phyloP scores from a whole-genome alignment of 805 yeast genomes.

The Ogataea paraovalis region DNA sequence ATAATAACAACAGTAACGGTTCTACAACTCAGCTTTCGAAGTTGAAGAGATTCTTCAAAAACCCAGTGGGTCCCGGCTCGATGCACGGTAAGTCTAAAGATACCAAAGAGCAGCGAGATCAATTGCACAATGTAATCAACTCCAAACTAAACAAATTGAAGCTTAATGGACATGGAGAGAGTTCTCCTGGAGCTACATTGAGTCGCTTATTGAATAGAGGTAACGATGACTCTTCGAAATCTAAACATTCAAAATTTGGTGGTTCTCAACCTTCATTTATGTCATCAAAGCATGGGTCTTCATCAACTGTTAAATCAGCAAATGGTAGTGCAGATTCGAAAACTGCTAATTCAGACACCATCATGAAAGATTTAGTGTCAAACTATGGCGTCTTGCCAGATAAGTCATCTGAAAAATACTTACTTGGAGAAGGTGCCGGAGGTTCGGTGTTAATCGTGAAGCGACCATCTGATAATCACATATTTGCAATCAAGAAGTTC shows the following conservation, averaged over 20 bases:
- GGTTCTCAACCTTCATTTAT: not conserved
- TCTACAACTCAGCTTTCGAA: slow-evolving; percentile 19
- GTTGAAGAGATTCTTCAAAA: slow-evolving; percentile 44
- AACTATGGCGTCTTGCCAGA: slow-evolving; percentile 72
- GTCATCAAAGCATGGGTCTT: not conserved
- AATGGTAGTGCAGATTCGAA: not conserved
- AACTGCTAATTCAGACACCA: slow-evolving; percentile 6
- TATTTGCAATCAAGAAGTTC: slow-evolving; percentile 87
- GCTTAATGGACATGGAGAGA: slow-evolving; percentile 6
- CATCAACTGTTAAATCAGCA: not conserved
- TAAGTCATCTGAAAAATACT: slow-evolving; percentile 32
- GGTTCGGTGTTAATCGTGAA: slow-evolving; percentile 85
- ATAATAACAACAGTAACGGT: not conserved
- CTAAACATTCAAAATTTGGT: not conserved
- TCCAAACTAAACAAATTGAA: slow-evolving; percentile 16
- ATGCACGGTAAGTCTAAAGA: not conserved
- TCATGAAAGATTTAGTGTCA: slow-evolving; percentile 38
- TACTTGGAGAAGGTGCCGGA: slow-evolving; percentile 88
- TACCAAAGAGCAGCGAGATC: slow-evolving; percentile 17
- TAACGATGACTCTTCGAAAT: not conserved
- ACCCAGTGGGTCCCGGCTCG: not conserved
- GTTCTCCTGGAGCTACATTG: not conserved
- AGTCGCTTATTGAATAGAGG: not conserved
- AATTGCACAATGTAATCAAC: slow-evolving; percentile 17
- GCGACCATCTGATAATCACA: slow-evolving; percentile 47